A percentile compares a stretch with the other conserved stretches of the same genome.
Evolutionary conservation across 2,329 filamentous ascomycete genomes (phyloP).

Genomic region (Teratosphaeria viscida): DNA sequence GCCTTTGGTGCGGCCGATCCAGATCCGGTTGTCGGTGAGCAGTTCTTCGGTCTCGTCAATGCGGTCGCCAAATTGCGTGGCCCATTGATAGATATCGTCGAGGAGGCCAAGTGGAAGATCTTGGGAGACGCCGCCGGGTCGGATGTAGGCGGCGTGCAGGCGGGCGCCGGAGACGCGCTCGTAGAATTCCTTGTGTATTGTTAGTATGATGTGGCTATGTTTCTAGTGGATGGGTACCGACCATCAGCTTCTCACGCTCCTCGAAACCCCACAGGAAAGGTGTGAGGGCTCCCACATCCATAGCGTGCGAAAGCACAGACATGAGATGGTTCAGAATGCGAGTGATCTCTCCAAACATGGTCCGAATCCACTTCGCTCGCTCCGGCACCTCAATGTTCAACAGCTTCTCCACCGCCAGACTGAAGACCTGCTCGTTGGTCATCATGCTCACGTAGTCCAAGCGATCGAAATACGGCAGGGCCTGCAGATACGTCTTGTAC

Average conservation of each 20-base stretch:
- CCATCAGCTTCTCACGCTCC: slow-evolving; percentile 99
- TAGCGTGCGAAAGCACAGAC: slow-evolving; percentile 92
- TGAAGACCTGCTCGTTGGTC: slow-evolving; percentile 98
- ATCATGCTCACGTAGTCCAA: slow-evolving; percentile 99
- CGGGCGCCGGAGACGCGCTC: slow-evolving; percentile 97
- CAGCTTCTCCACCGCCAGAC: slow-evolving; percentile 92
- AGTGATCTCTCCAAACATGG: slow-evolving; percentile 90
- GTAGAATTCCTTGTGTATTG: slow-evolving; percentile 75
- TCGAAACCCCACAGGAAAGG: slow-evolving; percentile 99
- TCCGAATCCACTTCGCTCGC: slow-evolving; percentile 93
- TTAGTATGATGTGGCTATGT: slow-evolving; percentile 2
- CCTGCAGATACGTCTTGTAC: slow-evolving; percentile 99
- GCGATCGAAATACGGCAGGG: slow-evolving; percentile 95
- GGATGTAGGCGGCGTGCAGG: slow-evolving; percentile 92
- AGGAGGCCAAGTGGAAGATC: slow-evolving; percentile 88
- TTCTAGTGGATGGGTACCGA: slow-evolving; percentile 35
- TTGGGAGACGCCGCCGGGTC: slow-evolving; percentile 91
- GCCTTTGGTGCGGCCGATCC: slow-evolving; percentile 82
- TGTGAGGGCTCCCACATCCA: slow-evolving; percentile 96
- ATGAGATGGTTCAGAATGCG: slow-evolving; percentile 93
- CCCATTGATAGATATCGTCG: slow-evolving; percentile 99
- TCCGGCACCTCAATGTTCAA: slow-evolving; percentile 94
- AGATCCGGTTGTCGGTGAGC: slow-evolving; percentile 98
- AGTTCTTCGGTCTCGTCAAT: slow-evolving; percentile 98
- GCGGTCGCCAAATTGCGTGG: slow-evolving; percentile 94